A percentile compares a stretch with the other conserved stretches of the same genome.
phyloP scores from a whole-genome alignment of 1,284 basidiomycete genomes.

The Sphaerobolus stellatus region DNA sequence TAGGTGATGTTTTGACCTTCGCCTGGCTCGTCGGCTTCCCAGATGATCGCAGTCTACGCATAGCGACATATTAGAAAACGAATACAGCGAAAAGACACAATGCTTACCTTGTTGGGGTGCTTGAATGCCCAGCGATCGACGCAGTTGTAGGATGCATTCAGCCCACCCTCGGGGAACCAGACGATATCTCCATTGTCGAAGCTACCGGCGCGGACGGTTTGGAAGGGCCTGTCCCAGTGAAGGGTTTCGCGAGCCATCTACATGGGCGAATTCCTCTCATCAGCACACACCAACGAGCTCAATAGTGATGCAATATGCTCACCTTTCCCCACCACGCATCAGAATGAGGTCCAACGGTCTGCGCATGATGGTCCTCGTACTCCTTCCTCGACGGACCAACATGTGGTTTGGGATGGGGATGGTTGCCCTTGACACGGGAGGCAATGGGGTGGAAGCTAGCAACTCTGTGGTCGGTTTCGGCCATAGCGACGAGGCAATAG shows the following conservation, averaged over 20 bases:
- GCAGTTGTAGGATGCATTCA: conserved; percentile 96
- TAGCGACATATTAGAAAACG: conserved; percentile 20
- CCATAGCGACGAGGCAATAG: conserved; percentile 17
- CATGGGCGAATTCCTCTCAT: background rate
- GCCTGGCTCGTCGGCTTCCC: conserved; percentile 94
- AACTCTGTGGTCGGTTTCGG: conserved; percentile 27
- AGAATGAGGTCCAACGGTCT: conserved; percentile 72
- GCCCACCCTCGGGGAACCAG: conserved; percentile 91
- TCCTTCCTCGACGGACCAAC: conserved; percentile 73
- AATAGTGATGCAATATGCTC: conserved; percentile 25
- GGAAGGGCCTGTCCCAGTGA: conserved; percentile 91
- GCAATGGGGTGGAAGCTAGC: conserved; percentile 60
- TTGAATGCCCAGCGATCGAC: conserved; percentile 95
- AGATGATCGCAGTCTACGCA: conserved; percentile 85
- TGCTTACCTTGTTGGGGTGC: conserved; percentile 79
- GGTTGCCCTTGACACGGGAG: conserved; percentile 53
- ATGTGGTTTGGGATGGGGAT: conserved; percentile 65
- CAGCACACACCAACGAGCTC: conserved; percentile 1
- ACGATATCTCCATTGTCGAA: conserved; percentile 88
- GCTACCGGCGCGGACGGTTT: conserved; percentile 81
- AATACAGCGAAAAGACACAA: conserved; percentile 2
- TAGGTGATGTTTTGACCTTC: conserved; percentile 80
- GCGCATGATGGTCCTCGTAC: conserved; percentile 66
- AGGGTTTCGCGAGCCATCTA: conserved; percentile 81
- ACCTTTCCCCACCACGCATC: conserved; percentile 90